phyloP scores from a whole-genome alignment of 257 asterid genomes.

The Lycium barbarum region DNA sequence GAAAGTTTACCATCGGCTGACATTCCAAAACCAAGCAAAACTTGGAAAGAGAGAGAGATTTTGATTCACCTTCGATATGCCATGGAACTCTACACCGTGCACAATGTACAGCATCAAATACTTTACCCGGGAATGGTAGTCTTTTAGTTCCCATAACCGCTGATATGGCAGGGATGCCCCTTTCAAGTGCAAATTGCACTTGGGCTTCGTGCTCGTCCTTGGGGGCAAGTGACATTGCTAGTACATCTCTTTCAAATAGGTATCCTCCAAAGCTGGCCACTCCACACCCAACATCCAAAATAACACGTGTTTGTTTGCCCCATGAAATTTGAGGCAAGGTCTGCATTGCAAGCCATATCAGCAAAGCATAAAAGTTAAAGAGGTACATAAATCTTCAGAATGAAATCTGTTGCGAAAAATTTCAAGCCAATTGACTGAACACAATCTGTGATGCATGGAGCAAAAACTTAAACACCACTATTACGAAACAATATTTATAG shows the following conservation, averaged over 20 bases:
- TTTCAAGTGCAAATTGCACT: conserved; percentile 43
- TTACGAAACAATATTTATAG: neutral
- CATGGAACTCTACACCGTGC: conserved; percentile 48
- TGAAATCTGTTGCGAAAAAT: neutral
- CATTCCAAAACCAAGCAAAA: neutral
- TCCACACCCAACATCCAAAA: conserved; percentile 50
- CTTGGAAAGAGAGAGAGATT: neutral
- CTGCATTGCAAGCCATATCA: conserved; percentile 32
- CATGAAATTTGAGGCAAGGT: conserved; percentile 39
- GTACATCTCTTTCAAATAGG: conserved; percentile 43
- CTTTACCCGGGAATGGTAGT: conserved; percentile 41
- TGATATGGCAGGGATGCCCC: conserved; percentile 42
- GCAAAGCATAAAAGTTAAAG: neutral
- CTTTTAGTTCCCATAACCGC: conserved; percentile 45
- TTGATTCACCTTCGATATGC: conserved; percentile 41
- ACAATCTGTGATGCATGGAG: neutral
- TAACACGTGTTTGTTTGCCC: conserved; percentile 43
- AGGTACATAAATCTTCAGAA: conserved; percentile 6
- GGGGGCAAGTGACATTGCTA: conserved; percentile 49
- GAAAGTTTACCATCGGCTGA: conserved; percentile 10
- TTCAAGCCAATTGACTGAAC: conserved; percentile 12
- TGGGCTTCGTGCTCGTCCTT: conserved; percentile 52
- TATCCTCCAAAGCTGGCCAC: conserved; percentile 50
- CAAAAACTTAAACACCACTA: neutral
- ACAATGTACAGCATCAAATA: conserved; percentile 46